Evolutionary conservation across 164 flowering plant genomes (phyloP).

Genomic region (Vitis rupestris): DNA sequence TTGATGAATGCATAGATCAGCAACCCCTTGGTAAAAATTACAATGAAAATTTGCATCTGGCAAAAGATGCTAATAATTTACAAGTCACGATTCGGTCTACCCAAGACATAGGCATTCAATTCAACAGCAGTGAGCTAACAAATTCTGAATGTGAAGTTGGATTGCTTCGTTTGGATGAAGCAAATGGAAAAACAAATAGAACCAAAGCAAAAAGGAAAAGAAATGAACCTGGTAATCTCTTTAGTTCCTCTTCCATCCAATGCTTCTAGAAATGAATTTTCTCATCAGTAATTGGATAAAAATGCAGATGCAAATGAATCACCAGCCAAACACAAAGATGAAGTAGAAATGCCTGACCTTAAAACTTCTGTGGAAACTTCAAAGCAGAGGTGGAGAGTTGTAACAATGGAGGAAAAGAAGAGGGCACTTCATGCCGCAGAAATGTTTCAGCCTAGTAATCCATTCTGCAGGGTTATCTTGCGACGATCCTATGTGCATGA

Average conservation of each 20-base stretch:
- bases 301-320: conserved; percentile 21
- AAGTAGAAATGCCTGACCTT: conserved; percentile 17
- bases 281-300: not conserved
- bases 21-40: conserved; percentile 9
- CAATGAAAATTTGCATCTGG: conserved; percentile 5
- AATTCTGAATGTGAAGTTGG: conserved; percentile 9
- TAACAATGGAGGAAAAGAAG: conserved; percentile 36
- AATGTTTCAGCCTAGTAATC: conserved; percentile 30
- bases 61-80: conserved; percentile 13
- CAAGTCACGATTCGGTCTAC: conserved; percentile 2
- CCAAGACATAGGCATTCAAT: conserved; percentile 9
- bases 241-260: not conserved
- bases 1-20: conserved; percentile 10
- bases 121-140: conserved; percentile 9
- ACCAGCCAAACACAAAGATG: conserved; percentile 18
- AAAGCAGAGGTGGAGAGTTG: conserved; percentile 16
- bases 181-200: conserved; percentile 9
- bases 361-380: conserved; percentile 31
- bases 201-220: conserved; percentile 22
- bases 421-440: conserved; percentile 33
- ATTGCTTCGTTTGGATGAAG: conserved; percentile 1
- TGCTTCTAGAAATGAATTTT: not conserved
- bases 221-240: conserved; percentile 28
- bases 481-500: conserved; percentile 32
- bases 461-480: conserved; percentile 38